These are phyloP conservation scores for Camellia sinensis DNA, from an alignment of 148 eudicot species.

Conservation along the genomic window DNA sequence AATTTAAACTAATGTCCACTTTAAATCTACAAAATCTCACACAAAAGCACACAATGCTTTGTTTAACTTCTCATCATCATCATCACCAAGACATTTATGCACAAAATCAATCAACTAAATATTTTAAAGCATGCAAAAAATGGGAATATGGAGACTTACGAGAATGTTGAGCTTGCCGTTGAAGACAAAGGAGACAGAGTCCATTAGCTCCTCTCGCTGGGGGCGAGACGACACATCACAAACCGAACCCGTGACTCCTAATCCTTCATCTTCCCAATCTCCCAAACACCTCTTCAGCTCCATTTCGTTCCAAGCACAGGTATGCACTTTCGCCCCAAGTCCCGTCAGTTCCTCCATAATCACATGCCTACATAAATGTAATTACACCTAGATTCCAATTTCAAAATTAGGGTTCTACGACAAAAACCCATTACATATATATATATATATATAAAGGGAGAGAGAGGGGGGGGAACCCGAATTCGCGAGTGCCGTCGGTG, in stretches of 20 bases:
- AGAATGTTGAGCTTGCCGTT: slow-evolving; percentile 65
- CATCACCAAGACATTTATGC: neutral
- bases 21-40: neutral
- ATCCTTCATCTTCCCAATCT: slow-evolving; percentile 49
- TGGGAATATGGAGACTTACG: slow-evolving; percentile 22
- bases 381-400: neutral
- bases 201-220: slow-evolving; percentile 43
- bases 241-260: slow-evolving; percentile 53
- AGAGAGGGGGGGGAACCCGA: slow-evolving; percentile 38
- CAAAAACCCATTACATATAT: too few species aligned
- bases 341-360: slow-evolving; percentile 66
- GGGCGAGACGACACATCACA: slow-evolving; percentile 54
- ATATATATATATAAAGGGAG: neutral
- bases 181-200: slow-evolving; percentile 41
- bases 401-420: slow-evolving; percentile 6
- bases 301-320: slow-evolving; percentile 54
- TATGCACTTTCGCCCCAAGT: slow-evolving; percentile 63
- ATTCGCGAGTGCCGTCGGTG: slow-evolving; percentile 74
- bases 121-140: neutral
- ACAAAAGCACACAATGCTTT: neutral
- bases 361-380: slow-evolving; percentile 38
- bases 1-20: neutral
- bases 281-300: slow-evolving; percentile 48
- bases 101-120: neutral
- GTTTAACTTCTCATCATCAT: neutral